A percentile compares a stretch with the other conserved stretches of the same genome.
Conservation (phyloP, 495 filamentous ascomycete genomes). For the Talaromyces liani region DNA sequence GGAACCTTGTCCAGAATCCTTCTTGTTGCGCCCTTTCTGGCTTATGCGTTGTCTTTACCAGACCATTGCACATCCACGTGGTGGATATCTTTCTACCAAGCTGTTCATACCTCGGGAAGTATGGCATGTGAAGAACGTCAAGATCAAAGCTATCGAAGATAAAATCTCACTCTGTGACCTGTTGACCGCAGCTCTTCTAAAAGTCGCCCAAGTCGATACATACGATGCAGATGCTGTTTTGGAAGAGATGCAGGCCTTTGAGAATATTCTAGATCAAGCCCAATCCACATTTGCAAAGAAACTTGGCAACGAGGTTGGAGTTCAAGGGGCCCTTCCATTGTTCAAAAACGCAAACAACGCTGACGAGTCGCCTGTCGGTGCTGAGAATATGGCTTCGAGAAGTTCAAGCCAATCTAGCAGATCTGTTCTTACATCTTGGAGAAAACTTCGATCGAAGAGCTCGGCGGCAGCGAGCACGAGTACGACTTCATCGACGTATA, state of each 20-base stretch:
- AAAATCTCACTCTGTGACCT: conserved; percentile 93
- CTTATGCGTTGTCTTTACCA: conserved; percentile 90
- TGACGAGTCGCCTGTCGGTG: conserved; percentile 30
- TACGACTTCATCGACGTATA: conserved; percentile 10
- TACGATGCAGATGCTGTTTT: conserved; percentile 84
- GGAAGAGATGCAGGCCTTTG: conserved; percentile 93
- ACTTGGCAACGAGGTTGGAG: conserved; percentile 83
- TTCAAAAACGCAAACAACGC: conserved; percentile 48
- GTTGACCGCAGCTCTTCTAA: conserved; percentile 81
- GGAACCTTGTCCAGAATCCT: conserved; percentile 85
- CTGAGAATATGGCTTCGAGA: conserved; percentile 37
- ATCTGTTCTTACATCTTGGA: conserved; percentile 65
- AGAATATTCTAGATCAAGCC: conserved; percentile 78
- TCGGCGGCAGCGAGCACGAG: conserved; percentile 37
- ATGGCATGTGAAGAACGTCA: conserved; percentile 90
- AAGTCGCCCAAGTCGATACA: conserved; percentile 74
- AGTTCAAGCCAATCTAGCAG: conserved; percentile 56
- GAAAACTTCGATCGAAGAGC: conserved; percentile 82
- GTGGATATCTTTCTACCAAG: conserved; percentile 84
- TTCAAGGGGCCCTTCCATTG: conserved; percentile 57
- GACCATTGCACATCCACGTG: conserved; percentile 82
- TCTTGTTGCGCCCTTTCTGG: conserved; percentile 89
- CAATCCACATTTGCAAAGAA: conserved; percentile 71
- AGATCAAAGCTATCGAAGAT: conserved; percentile 82
- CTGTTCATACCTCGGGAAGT: conserved; percentile 88